Conservation (phyloP, 495 filamentous ascomycete genomes). For the Annulohypoxylon stygium region DNA sequence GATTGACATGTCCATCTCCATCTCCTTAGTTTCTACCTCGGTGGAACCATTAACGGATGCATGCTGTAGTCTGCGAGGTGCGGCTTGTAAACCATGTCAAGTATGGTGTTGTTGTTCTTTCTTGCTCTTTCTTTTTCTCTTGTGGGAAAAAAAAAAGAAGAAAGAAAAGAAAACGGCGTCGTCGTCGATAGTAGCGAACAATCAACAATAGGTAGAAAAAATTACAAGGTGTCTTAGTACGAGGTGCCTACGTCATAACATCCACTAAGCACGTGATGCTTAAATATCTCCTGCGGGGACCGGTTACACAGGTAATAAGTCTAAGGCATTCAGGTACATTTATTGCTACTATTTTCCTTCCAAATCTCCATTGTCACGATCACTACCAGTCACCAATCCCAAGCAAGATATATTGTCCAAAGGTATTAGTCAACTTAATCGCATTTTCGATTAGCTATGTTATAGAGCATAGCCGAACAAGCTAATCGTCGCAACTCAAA, state of each 20-base stretch:
- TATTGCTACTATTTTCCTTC: not conserved
- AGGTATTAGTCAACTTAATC: not conserved
- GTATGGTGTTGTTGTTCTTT: not conserved
- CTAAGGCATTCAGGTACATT: no score
- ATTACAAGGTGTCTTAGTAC: not conserved
- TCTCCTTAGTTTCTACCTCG: conserved; percentile 26
- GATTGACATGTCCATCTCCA: conserved; percentile 18
- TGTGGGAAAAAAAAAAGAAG: not conserved
- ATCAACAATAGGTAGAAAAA: no score
- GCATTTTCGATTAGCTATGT: conserved; percentile 2
- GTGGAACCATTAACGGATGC: not conserved
- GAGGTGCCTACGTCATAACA: not conserved
- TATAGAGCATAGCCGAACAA: conserved; percentile 10
- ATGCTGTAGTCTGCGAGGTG: conserved; percentile 13
- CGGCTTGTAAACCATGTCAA: not conserved
- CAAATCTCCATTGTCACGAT: not conserved
- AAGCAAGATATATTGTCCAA: not conserved
- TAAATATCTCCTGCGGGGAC: not conserved
- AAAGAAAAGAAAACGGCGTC: no score
- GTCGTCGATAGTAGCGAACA: no score
- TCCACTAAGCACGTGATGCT: conserved; percentile 17
- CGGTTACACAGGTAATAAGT: not conserved
- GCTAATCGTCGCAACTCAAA: conserved; percentile 22
- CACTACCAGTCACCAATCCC: not conserved
- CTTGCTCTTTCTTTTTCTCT: no score